These are phyloP conservation scores for Teratosphaeria zuluensis DNA, from an alignment of 2,329 filamentous ascomycete species.

Conservation along the genomic window DNA sequence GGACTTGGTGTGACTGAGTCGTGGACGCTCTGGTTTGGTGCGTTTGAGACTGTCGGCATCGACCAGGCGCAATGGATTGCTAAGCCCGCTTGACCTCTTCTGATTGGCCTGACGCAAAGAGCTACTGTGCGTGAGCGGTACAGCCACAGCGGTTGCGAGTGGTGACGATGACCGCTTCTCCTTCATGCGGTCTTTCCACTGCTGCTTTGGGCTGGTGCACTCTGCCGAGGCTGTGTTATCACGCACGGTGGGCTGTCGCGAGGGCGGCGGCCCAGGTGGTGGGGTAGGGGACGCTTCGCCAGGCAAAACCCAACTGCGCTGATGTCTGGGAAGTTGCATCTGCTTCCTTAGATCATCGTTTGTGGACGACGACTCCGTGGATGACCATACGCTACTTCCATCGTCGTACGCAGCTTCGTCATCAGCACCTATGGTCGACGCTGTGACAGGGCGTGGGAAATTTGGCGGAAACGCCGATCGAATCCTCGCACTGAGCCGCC, in stretches of 20 bases:
- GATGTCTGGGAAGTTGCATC: constrained; percentile 19
- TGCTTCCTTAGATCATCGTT: constrained; percentile 10
- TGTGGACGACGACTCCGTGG: constrained; percentile 9
- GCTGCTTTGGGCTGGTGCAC: constrained; percentile 4
- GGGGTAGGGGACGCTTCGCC: constrained; percentile 28
- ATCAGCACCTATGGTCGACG: constrained; percentile 12
- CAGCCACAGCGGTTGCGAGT: constrained; percentile 11
- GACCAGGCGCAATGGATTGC: constrained; percentile 18
- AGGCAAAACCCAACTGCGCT: constrained; percentile 23
- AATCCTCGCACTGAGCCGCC: constrained; percentile 17
- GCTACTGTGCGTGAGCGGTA: constrained; percentile 4
- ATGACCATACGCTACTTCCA: constrained; percentile 3
- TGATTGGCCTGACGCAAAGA: not conserved
- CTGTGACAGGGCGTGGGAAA: constrained; percentile 21
- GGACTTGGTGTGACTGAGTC: constrained; percentile 12
- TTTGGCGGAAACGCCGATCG: constrained; percentile 19
- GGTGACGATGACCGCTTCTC: constrained; percentile 16
- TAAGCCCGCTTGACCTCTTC: constrained; percentile 9
- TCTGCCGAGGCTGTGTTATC: constrained; percentile 1
- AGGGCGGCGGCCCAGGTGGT: constrained; percentile 15
- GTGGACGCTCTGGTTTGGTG: constrained; percentile 5
- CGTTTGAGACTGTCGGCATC: constrained; percentile 21
- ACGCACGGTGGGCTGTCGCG: constrained; percentile 6
- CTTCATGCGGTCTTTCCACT: constrained; percentile 9
- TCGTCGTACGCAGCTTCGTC: constrained; percentile 11